Evolutionary conservation across 768 basidiomycete genomes (phyloP).

Genomic region (Phanerochaete sordida): DNA sequence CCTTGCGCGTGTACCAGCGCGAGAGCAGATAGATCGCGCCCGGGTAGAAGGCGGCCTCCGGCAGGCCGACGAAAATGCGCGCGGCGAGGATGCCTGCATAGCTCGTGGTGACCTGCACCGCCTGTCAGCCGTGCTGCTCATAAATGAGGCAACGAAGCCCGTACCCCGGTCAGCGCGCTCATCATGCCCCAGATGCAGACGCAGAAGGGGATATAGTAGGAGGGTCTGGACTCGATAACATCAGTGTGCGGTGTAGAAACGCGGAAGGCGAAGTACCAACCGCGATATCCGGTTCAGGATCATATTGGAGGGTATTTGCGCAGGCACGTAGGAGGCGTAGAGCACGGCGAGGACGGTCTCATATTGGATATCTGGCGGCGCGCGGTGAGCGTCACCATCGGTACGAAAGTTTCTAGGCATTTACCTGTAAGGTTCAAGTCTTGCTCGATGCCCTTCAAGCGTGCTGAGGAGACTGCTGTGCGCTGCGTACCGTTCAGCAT

Average conservation of each 20-base stretch:
- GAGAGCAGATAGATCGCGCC: slow-evolving; percentile 42
- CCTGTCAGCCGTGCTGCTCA: neutral
- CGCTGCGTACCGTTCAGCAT: slow-evolving; percentile 22
- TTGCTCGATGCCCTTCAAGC: slow-evolving; percentile 35
- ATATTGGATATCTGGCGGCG: slow-evolving; percentile 45
- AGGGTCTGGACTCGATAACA: slow-evolving; percentile 49
- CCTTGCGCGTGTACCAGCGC: slow-evolving; percentile 35
- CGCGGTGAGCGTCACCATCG: neutral
- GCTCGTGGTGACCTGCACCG: slow-evolving; percentile 45
- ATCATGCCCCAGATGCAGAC: slow-evolving; percentile 62
- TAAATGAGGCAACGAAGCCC: slow-evolving; percentile 8
- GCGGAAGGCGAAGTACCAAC: slow-evolving; percentile 25
- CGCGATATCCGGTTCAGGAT: slow-evolving; percentile 52
- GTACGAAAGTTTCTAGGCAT: neutral
- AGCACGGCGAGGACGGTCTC: slow-evolving; percentile 48
- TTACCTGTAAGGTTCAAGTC: slow-evolving; percentile 35
- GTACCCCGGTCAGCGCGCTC: slow-evolving; percentile 59
- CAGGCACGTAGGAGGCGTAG: slow-evolving; percentile 58
- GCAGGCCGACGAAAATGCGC: slow-evolving; percentile 59
- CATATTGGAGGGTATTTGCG: slow-evolving; percentile 69
- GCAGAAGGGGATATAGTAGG: slow-evolving; percentile 57
- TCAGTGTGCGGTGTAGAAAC: neutral
- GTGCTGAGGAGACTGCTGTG: slow-evolving; percentile 35
- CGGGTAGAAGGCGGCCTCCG: slow-evolving; percentile 69
- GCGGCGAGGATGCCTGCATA: slow-evolving; percentile 53